Conservation (phyloP, 768 basidiomycete species). For the Kwoniella sp. region DNA sequence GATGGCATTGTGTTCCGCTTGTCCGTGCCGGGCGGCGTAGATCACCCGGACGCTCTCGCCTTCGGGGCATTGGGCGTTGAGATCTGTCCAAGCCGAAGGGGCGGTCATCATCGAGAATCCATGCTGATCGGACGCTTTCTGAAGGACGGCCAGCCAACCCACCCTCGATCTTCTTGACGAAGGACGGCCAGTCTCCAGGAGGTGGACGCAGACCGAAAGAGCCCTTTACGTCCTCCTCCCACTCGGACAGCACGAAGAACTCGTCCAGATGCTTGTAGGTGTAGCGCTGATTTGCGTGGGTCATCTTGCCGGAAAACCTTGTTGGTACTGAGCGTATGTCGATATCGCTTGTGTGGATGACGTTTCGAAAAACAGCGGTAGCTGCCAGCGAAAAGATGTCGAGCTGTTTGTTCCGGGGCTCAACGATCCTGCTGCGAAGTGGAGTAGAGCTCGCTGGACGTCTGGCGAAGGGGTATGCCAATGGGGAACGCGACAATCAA, state of each 20-base stretch:
- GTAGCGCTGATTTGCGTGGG: no score
- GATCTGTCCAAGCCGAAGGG: slow-evolving; percentile 12
- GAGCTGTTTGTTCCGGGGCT: no score
- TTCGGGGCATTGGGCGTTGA: slow-evolving; percentile 11
- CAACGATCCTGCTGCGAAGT: no score
- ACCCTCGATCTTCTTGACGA: slow-evolving; percentile 19
- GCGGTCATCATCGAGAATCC: no score
- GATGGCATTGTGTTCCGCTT: slow-evolving; percentile 30
- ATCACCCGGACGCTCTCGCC: slow-evolving; percentile 28
- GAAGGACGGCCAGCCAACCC: neutral
- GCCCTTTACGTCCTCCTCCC: slow-evolving; percentile 25
- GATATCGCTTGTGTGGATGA: no score
- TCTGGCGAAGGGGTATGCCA: no score
- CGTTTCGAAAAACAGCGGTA: no score
- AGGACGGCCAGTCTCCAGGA: slow-evolving; percentile 20
- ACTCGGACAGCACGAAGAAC: slow-evolving; percentile 19
- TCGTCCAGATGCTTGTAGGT: slow-evolving; percentile 17
- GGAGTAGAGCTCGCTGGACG: no score
- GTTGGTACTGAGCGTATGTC: no score
- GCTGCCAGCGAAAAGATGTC: no score
- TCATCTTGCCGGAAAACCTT: no score
- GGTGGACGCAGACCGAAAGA: slow-evolving; percentile 19
- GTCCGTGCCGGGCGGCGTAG: slow-evolving; percentile 30
- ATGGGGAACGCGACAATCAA: no score
- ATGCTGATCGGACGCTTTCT: neutral